phyloP scores from a whole-genome alignment of 768 basidiomycete species.

The Daedalea quercina region DNA sequence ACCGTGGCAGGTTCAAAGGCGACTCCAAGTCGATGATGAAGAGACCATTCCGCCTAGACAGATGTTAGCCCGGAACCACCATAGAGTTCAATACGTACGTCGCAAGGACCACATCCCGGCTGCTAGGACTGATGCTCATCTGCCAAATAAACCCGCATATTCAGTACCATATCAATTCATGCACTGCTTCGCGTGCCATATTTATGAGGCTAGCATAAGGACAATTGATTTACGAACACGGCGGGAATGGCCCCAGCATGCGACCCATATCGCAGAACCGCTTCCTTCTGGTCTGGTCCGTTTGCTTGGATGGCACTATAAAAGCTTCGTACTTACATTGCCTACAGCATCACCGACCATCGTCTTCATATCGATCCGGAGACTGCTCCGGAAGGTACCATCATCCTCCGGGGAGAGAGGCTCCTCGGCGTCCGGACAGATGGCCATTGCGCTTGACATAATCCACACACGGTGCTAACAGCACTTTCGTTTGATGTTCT shows the following conservation, averaged over 20 bases:
- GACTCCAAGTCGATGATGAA: constrained; percentile 93
- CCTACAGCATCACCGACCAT: constrained; percentile 80
- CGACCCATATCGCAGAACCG: no score
- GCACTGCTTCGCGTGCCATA: no score
- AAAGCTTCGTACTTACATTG: constrained; percentile 45
- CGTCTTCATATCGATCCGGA: constrained; percentile 76
- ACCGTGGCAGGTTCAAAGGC: constrained; percentile 77
- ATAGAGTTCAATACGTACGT: constrained; percentile 43
- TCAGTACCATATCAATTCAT: no score
- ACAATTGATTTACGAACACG: no score
- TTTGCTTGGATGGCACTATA: no score
- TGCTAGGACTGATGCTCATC: constrained; percentile 91
- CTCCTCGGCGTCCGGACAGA: constrained; percentile 7
- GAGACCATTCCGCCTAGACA: constrained; percentile 68
- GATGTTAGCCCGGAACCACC: neutral
- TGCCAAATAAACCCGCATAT: constrained; percentile 21
- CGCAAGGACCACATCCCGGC: constrained; percentile 85
- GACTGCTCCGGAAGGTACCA: constrained; percentile 47
- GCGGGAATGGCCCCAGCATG: no score
- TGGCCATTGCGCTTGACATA: neutral
- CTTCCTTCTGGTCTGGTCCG: no score
- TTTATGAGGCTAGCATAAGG: no score
- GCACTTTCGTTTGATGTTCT: no score
- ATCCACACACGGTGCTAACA: neutral
- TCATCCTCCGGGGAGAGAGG: constrained; percentile 43